Base-by-base conservation (phyloP, 2,329 filamentous ascomycete species). In the Calonectria ilicicola region DNA sequence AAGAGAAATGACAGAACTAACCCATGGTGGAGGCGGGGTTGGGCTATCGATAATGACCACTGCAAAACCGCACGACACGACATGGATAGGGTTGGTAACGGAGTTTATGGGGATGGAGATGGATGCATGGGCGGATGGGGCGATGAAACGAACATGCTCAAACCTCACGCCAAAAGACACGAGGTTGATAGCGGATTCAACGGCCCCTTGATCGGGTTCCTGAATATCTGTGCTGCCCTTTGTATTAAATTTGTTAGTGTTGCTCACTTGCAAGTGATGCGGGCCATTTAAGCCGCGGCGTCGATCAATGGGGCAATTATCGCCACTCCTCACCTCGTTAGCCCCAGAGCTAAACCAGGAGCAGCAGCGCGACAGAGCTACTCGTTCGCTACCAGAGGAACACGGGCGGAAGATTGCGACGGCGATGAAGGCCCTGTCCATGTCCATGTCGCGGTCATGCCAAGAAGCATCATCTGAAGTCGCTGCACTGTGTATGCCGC, bases 241-340 rank as follows among this genome's bases (percentile, higher is more conserved):
- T 40, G 44, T 47, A 47, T 47, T 23, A 23, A 47, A 47, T 23
- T 47, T 23, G 21, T 47, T 47, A 47, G 44, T 21, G 21, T 12
- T 47, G 44, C 9, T 23, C 53, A 60, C 35, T 60, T 60, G 32
- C 53, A 40, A 60, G n/a, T 14, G 32, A 60, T 60, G 35, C 53
- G 53, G 53, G 35, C 53, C 53, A 60, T 60, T 60, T 60, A 40
- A 60, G 53, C 53, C 32, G 53, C 53, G 53, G 53, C 53, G 53
- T 27, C 53, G 53, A 60, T 60, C 53, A 23, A 60, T 60, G 53
- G 53, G 53, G 53, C 53, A 60, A 60, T 29, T 60, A 60, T 60
- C 53, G 53, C 53, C 53, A 60, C 53, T 60, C 53, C 53, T 60
- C 32, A 60, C 53, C 53, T 60, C 14, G 32, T 17, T 27, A 35